Evolutionary conservation across 2,329 filamentous ascomycete species (phyloP), one percentile per base, ranked within the genome.

Genomic region (Fusarium albosuccineum): DNA sequence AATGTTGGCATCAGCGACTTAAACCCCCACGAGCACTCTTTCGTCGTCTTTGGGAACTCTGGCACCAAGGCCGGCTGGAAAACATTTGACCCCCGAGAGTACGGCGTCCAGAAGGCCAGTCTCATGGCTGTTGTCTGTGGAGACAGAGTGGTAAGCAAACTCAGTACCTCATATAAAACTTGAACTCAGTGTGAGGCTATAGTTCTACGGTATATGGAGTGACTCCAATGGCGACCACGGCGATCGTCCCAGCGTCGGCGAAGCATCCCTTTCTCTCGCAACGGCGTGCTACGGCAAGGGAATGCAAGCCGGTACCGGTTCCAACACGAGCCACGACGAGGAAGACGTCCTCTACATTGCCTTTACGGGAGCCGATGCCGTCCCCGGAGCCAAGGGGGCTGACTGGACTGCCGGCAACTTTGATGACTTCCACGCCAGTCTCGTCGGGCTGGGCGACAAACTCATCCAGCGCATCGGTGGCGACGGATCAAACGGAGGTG

Each of bases 301-400:
- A 0, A 77, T 89, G 39, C 84, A 76, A 16, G 87, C 86, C 2
- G 57, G 64, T n/a, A 30, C 62, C 1, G 70, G 53, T 0, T 82
- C 88, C 69, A 79, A 81, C 44, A 52, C 49, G 0, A 70, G 68
- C 1, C 83, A 89, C 70, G 79, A 80, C 14, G 73, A 78, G 13
- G 79, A 85, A n/a, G 86, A 90, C 69, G 84, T 89, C 1, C 74
- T 90, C 22, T 90, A 86, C 69, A 79, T 90, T 46, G 87, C 85
- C 0, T 90, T 90, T 66, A 81, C 78, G 0, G 87, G 86, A 0
- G 49, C 75, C 0, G 81, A 83, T 9, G 86, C 87, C 0, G 83
- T 88, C 2, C 86, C 86, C 0, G 86, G 86, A 0, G 75, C 78
- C 5, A 74, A 75, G 1, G 81, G 80, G 9, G 87, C 87, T 1